A percentile compares a stretch with the other conserved stretches of the same genome.
These are phyloP conservation scores for Globisporangium paroecandrum DNA, from an alignment of 352 stramenopile species.

Conservation along the genomic window DNA sequence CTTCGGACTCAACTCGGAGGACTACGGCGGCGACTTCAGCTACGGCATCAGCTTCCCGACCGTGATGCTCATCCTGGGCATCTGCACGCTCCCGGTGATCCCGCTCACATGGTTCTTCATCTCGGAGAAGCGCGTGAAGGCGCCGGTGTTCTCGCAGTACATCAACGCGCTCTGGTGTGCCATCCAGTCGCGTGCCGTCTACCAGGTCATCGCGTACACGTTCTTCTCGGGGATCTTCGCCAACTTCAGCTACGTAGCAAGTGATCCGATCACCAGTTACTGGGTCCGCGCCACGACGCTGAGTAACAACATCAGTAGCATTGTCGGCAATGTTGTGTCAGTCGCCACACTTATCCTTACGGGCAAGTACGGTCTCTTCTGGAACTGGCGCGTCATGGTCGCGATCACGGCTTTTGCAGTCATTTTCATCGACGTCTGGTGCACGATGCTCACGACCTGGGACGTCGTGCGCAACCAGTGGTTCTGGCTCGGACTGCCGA, in stretches of 20 bases:
- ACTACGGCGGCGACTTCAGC: slow-evolving; percentile 42
- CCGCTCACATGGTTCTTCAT: slow-evolving; percentile 49
- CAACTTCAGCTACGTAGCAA: slow-evolving; percentile 20
- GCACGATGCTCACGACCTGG: slow-evolving; percentile 24
- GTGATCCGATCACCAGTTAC: slow-evolving; percentile 18
- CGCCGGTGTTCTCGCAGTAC: slow-evolving; percentile 33
- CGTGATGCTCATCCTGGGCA: slow-evolving; percentile 32
- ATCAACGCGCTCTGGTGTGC: slow-evolving; percentile 33
- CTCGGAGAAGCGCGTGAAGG: slow-evolving; percentile 34
- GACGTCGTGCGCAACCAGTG: slow-evolving; percentile 26
- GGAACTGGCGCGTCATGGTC: slow-evolving; percentile 26
- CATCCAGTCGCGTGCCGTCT: slow-evolving; percentile 39
- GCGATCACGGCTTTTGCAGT: slow-evolving; percentile 12
- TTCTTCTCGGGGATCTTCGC: slow-evolving; percentile 19
- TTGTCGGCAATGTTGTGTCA: slow-evolving; percentile 11
- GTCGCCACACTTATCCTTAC: slow-evolving; percentile 15
- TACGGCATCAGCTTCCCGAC: slow-evolving; percentile 35
- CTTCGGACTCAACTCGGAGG: slow-evolving; percentile 37
- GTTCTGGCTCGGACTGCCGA: slow-evolving; percentile 25
- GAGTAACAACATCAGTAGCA: slow-evolving; percentile 15
- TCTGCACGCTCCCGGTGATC: slow-evolving; percentile 32
- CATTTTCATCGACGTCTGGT: slow-evolving; percentile 19
- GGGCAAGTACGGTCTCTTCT: slow-evolving; percentile 25
- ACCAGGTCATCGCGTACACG: slow-evolving; percentile 43
- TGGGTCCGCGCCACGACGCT: slow-evolving; percentile 17